Evolutionary conservation across 352 stramenopile genomes (phyloP), one percentile per base, ranked within the genome.

Genomic region (Phytophthora melonis): DNA sequence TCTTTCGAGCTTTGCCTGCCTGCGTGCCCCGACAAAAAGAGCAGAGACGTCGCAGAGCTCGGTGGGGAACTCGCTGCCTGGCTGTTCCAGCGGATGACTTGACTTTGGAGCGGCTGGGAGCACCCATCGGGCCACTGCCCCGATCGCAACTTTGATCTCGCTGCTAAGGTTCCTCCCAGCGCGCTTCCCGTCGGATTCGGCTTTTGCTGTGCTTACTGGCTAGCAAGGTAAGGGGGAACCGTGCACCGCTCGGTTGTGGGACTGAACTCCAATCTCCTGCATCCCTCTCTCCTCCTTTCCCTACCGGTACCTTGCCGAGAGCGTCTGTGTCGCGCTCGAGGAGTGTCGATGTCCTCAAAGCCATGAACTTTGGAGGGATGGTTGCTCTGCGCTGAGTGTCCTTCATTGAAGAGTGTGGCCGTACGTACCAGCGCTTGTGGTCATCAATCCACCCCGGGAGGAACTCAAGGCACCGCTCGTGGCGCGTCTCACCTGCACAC

Each of bases 351-450:
- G 62, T 11, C 47, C 47, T 54, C 47, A 54, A 27, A 56, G 23
- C 5, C 23, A 27, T 34, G 30, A 8, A 10, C 30, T 7, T 30
- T 6, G 60, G 21, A 21, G 50, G 19, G 30, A 8, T 10, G 30
- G 9, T 34, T 61, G 13, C 9, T 14, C 45, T 30, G 36, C 58
- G 21, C 23, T 58, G 34, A 14, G 34, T 45, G 36, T 27, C 47
- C 32, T 64, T 72, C 57, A 41, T 68, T 76, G 63, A 71, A 75
- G 54, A 27, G 23, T 34, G 32, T 68, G 63, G 11, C 63, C 14
- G 64, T 70, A 56, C 54, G 71, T 59, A 41, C 41, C 34, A 14
- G 21, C 21, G 30, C 23, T 64, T 18, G 67, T 70, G 68, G 54
- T 3, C 25, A 69, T 25, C 32, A 11, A 61, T 30, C n/a, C 14